phyloP scores from a whole-genome alignment of 164 flowering plant species.

The Umbilicus rupestris region DNA sequence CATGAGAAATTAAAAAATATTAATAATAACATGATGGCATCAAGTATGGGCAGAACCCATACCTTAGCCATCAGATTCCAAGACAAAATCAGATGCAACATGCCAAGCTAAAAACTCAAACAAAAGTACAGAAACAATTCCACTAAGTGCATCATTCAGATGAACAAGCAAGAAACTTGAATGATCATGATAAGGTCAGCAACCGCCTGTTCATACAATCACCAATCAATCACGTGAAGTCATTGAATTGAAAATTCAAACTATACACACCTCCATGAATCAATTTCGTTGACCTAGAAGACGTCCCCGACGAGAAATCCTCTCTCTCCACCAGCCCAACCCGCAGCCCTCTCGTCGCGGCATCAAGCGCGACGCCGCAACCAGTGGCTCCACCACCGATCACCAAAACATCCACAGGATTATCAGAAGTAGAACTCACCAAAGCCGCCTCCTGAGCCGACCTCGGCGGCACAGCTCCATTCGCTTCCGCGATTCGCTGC shows the following conservation, averaged over 20 bases:
- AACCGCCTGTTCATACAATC: too few species aligned
- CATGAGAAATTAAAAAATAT: background rate
- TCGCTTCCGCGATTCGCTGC: slow-evolving; percentile 36
- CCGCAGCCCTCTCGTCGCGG: slow-evolving; percentile 71
- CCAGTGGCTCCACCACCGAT: slow-evolving; percentile 98
- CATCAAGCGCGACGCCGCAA: slow-evolving; percentile 87
- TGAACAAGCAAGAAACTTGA: too few species aligned
- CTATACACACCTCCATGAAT: slow-evolving; percentile 75
- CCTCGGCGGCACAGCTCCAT: slow-evolving; percentile 55
- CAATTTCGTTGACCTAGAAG: slow-evolving; percentile 87
- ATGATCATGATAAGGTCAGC: too few species aligned
- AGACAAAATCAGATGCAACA: background rate
- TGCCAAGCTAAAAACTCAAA: background rate
- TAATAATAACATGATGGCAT: background rate
- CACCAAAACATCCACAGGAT: slow-evolving; percentile 84
- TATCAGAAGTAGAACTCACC: slow-evolving; percentile 36
- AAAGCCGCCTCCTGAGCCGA: slow-evolving; percentile 53
- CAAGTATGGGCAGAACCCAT: background rate
- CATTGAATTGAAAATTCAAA: background rate
- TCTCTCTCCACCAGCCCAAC: slow-evolving; percentile 96
- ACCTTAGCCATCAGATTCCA: background rate
- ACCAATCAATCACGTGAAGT: too few species aligned
- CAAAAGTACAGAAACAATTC: background rate
- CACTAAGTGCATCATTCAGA: background rate
- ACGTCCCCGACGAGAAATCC: slow-evolving; percentile 92